Percentiles rank a stretch among this genome's conserved stretches.
Evolutionary conservation across 345 rosid genomes (phyloP).

Genomic region (Geranium rotundifolium): DNA sequence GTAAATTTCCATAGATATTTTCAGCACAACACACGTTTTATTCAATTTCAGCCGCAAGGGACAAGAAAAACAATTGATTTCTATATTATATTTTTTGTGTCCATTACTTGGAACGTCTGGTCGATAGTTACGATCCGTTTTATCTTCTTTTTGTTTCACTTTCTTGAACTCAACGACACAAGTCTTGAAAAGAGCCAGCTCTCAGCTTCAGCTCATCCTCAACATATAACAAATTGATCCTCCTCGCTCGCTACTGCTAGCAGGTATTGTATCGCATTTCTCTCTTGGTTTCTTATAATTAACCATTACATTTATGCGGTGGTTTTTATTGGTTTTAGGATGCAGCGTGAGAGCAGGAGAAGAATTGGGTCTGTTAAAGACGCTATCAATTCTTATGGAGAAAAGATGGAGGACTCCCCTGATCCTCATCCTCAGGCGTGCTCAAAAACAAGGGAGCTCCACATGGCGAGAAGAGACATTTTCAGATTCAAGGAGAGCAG

Average conservation of each 20-base stretch:
- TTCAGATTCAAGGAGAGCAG: conserved; percentile 37
- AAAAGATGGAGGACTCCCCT: conserved; percentile 29
- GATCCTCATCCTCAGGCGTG: conserved; percentile 27
- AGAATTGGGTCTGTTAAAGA: conserved; percentile 58
- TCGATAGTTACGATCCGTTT: background rate
- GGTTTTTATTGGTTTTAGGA: background rate
- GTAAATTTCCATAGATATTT: too few species aligned
- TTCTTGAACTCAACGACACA: background rate
- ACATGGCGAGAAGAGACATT: conserved; percentile 39
- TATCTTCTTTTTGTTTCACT: background rate
- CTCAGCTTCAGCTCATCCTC: background rate
- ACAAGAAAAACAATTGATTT: too few species aligned
- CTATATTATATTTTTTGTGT: background rate
- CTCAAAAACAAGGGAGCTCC: conserved; percentile 52
- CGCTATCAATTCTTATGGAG: conserved; percentile 37
- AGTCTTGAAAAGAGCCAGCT: background rate
- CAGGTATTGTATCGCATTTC: too few species aligned
- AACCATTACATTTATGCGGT: too few species aligned
- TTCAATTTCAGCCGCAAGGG: too few species aligned
- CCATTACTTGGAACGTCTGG: background rate
- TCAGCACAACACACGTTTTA: too few species aligned
- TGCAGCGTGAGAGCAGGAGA: conserved; percentile 16
- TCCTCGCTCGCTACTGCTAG: too few species aligned
- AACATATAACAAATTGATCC: too few species aligned
- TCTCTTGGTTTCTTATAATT: too few species aligned